Conservation (phyloP, 495 filamentous ascomycete genomes). For the Aspergillus biplanus region DNA sequence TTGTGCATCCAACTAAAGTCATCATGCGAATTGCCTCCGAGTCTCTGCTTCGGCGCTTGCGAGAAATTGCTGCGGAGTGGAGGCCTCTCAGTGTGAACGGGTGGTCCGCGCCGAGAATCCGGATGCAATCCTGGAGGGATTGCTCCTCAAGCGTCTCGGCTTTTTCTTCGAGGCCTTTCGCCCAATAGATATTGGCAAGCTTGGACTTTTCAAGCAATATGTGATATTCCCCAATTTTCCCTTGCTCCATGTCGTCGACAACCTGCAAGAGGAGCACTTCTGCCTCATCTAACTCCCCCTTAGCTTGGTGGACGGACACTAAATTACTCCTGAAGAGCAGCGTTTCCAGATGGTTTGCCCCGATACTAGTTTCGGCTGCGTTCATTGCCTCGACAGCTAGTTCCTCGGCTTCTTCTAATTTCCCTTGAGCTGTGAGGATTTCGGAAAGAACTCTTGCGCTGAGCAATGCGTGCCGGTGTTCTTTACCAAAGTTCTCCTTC, state of each 20-base stretch:
- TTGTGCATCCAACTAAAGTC: neutral
- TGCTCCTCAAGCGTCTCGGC: constrained; percentile 3
- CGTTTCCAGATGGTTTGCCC: constrained; percentile 27
- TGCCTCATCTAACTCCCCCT: constrained; percentile 8
- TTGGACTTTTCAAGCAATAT: neutral
- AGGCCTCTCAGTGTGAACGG: constrained; percentile 15
- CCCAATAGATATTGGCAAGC: constrained; percentile 13
- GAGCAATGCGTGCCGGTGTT: constrained; percentile 19
- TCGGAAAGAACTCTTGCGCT: constrained; percentile 7
- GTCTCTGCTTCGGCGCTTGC: constrained; percentile 2
- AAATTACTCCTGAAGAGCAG: constrained; percentile 4
- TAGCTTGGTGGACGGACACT: constrained; percentile 9
- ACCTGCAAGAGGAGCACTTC: constrained; percentile 10
- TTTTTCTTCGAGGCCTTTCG: constrained; percentile 5
- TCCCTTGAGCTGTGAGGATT: constrained; percentile 29
- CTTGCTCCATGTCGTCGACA: neutral
- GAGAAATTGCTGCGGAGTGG: constrained; percentile 6
- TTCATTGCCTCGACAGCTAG: constrained; percentile 31
- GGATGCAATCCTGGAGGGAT: constrained; percentile 8
- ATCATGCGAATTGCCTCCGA: constrained; percentile 1
- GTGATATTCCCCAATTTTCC: neutral
- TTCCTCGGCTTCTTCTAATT: constrained; percentile 34
- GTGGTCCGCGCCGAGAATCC: constrained; percentile 11
- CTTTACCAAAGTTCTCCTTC: constrained; percentile 16
- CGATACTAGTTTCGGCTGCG: constrained; percentile 22